Conservation (phyloP, 768 basidiomycete species). For the Cystofilobasidium macerans region DNA sequence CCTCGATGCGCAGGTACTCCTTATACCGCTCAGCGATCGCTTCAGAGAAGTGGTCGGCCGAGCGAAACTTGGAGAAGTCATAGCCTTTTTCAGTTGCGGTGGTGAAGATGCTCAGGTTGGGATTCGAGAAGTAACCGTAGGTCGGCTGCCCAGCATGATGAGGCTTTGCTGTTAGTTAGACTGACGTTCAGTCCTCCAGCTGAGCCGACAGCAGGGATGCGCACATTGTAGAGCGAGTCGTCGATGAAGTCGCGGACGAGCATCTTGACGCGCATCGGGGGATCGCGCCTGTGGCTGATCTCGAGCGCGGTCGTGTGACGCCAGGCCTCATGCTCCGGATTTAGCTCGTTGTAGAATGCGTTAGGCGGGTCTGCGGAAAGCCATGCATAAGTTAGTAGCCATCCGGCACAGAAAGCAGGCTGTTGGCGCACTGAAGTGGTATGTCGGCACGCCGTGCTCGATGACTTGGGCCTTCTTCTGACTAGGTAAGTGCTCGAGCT, state of each 20-base stretch:
- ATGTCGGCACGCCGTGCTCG: neutral
- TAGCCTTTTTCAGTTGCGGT: conserved; percentile 46
- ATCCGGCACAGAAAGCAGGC: neutral
- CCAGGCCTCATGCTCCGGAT: conserved; percentile 27
- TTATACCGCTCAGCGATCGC: conserved; percentile 67
- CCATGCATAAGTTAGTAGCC: neutral
- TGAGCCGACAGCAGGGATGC: neutral
- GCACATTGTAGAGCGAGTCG: conserved; percentile 78
- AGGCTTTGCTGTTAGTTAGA: too few species aligned
- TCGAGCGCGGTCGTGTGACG: conserved; percentile 60
- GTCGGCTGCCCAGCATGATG: conserved; percentile 57
- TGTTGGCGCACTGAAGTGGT: neutral
- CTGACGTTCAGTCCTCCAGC: too few species aligned
- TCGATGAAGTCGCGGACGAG: conserved; percentile 92
- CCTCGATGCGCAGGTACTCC: conserved; percentile 51
- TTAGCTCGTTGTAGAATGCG: conserved; percentile 2
- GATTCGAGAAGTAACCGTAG: conserved; percentile 73
- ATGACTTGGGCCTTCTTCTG: neutral
- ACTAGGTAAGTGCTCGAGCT: neutral
- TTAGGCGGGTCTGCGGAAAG: neutral
- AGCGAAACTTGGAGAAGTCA: conserved; percentile 57
- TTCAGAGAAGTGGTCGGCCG: conserved; percentile 66
- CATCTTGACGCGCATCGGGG: conserved; percentile 79
- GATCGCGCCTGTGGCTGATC: conserved; percentile 47
- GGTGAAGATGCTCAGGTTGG: conserved; percentile 64